A percentile compares a stretch with the other conserved stretches of the same genome.
Conservation (phyloP, 352 stramenopile genomes). For the Phytophthora citricola region DNA sequence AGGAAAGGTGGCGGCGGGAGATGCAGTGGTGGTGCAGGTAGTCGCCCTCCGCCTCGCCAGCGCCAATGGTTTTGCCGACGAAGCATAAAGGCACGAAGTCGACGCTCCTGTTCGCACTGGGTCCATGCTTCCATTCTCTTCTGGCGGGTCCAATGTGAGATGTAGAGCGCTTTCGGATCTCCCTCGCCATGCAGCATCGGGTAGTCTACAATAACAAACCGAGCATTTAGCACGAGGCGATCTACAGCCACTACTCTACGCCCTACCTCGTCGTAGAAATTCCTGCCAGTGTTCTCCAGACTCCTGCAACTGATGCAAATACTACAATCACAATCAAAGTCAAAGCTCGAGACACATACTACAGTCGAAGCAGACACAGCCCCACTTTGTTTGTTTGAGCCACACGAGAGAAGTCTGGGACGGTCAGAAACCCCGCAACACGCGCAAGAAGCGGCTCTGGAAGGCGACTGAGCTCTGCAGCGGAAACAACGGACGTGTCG, state of each 20-base stretch:
- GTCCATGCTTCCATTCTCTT: slow-evolving; percentile 26
- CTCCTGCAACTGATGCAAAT: slow-evolving; percentile 34
- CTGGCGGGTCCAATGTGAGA: slow-evolving; percentile 15
- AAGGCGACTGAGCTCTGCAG: slow-evolving; percentile 52
- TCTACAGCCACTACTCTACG: neutral
- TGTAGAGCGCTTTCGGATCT: slow-evolving; percentile 34
- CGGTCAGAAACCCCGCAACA: slow-evolving; percentile 37
- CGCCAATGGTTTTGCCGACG: slow-evolving; percentile 20
- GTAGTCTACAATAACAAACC: slow-evolving; percentile 26
- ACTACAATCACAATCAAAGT: slow-evolving; percentile 21
- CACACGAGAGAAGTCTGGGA: slow-evolving; percentile 42
- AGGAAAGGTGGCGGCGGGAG: slow-evolving; percentile 30
- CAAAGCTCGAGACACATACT: neutral
- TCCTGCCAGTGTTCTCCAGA: slow-evolving; percentile 37
- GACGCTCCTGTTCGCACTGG: slow-evolving; percentile 10
- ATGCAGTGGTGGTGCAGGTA: slow-evolving; percentile 17
- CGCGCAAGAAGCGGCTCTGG: slow-evolving; percentile 38
- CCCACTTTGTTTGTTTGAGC: slow-evolving; percentile 49
- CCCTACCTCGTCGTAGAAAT: slow-evolving; percentile 40
- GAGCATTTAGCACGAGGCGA: no score
- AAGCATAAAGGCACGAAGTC: slow-evolving; percentile 7
- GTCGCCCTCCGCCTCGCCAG: slow-evolving; percentile 14
- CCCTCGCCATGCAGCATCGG: neutral
- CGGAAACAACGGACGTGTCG: slow-evolving; percentile 17
- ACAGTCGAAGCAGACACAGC: neutral